A percentile compares a stretch with the other conserved stretches of the same genome.
Evolutionary conservation across 768 basidiomycete species (phyloP).

Genomic region (Ephemerocybe angulata): DNA sequence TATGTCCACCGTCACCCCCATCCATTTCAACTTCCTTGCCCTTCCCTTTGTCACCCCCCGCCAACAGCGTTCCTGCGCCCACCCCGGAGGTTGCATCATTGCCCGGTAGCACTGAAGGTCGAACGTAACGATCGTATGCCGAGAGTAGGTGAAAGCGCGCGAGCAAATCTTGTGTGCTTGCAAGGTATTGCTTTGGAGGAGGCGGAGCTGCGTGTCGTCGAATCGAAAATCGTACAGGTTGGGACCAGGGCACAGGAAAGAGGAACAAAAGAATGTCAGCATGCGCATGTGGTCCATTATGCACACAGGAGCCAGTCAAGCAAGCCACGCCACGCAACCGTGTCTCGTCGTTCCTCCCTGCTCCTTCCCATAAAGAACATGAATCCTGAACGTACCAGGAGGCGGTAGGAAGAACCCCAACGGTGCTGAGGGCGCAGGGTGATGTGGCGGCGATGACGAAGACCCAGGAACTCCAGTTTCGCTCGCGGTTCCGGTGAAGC

Average conservation of each 20-base stretch:
- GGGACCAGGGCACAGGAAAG: not conserved
- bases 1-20: constrained; percentile 24
- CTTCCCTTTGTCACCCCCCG: constrained; percentile 44
- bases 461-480: constrained; percentile 5
- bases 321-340: constrained; percentile 4
- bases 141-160: constrained; percentile 64
- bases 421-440: constrained; percentile 23
- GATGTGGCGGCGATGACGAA: constrained; percentile 28
- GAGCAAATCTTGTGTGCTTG: constrained; percentile 78
- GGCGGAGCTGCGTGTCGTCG: constrained; percentile 28
- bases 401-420: constrained; percentile 39
- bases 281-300: not conserved
- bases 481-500: constrained; percentile 3
- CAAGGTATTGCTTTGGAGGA: constrained; percentile 47
- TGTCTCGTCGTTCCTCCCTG: not conserved
- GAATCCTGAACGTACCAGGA: constrained; percentile 29
- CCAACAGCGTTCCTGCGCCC: constrained; percentile 13
- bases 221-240: constrained; percentile 6
- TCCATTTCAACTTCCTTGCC: constrained; percentile 39
- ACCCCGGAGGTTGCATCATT: constrained; percentile 2
- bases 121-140: constrained; percentile 81
- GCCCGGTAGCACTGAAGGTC: constrained; percentile 35
- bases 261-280: constrained; percentile 9
- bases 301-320: not conserved
- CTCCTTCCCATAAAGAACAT: constrained; percentile 5